Evolutionary conservation across 1,284 basidiomycete genomes (phyloP).

Genomic region (Cryptococcus sp.): DNA sequence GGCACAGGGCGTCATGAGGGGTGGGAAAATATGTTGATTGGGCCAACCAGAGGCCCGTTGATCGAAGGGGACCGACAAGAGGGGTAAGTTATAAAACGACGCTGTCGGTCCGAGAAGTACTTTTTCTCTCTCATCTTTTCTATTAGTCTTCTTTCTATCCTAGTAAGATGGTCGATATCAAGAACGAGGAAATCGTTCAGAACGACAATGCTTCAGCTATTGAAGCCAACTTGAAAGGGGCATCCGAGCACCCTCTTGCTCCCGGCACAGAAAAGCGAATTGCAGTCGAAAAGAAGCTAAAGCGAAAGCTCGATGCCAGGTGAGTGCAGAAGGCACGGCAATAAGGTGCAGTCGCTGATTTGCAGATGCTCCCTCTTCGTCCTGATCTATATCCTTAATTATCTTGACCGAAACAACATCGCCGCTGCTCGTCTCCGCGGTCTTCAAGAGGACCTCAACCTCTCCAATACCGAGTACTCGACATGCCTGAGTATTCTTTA

Average conservation of each 20-base stretch:
- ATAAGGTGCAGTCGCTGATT: not conserved
- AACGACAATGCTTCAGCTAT: not conserved
- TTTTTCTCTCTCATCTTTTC: not conserved
- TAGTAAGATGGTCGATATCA: not conserved
- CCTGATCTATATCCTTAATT: constrained; percentile 35
- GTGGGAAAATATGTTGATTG: not conserved
- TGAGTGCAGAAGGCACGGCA: not conserved
- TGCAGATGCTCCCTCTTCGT: constrained; percentile 31
- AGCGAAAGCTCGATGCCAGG: constrained; percentile 25
- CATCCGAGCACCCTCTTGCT: not conserved
- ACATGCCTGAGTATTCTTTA: constrained; percentile 70
- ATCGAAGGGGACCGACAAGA: too few species aligned
- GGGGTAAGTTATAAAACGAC: too few species aligned
- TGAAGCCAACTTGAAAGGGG: not conserved
- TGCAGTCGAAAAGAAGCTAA: constrained; percentile 26
- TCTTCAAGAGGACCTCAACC: constrained; percentile 64
- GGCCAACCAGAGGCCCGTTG: too few species aligned
- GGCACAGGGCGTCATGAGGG: not conserved
- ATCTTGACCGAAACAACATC: constrained; percentile 29
- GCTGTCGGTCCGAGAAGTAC: too few species aligned
- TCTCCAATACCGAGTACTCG: constrained; percentile 63
- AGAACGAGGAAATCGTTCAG: not conserved
- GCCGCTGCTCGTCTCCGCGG: constrained; percentile 50
- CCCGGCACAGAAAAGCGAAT: constrained; percentile 12
- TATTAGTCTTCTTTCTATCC: not conserved